Evolutionary conservation across 495 filamentous ascomycete genomes (phyloP).

Genomic region (Daldinia concentrica): DNA sequence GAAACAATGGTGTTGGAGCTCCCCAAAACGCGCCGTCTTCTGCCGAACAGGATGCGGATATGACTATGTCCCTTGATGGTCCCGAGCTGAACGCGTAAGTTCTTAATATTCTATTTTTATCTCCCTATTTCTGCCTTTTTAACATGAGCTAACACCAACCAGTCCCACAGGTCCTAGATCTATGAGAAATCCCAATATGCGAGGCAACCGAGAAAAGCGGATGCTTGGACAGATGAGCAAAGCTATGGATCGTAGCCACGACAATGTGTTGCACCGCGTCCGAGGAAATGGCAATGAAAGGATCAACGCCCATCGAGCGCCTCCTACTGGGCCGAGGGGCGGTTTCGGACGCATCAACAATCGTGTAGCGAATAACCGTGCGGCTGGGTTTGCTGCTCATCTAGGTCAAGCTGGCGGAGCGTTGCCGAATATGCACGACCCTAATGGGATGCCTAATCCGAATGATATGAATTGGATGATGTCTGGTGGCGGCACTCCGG

Average conservation of each 20-base stretch:
- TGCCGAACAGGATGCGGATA: constrained; percentile 66
- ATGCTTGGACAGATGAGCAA: constrained; percentile 89
- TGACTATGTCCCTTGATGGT: constrained; percentile 63
- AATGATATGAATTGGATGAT: constrained; percentile 58
- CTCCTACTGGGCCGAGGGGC: constrained; percentile 75
- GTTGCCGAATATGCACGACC: constrained; percentile 48
- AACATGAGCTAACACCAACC: constrained; percentile 43
- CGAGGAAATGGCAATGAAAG: constrained; percentile 77
- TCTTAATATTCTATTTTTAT: background rate
- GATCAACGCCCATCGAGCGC: constrained; percentile 78
- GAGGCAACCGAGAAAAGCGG: constrained; percentile 70
- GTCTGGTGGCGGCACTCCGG: constrained; percentile 58
- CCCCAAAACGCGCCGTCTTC: constrained; percentile 45
- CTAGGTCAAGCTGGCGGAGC: constrained; percentile 46
- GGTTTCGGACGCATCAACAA: constrained; percentile 59
- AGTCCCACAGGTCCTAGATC: constrained; percentile 96
- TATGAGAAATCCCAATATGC: constrained; percentile 77
- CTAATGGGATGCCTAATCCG: constrained; percentile 52
- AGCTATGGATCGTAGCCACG: constrained; percentile 79
- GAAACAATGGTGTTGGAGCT: constrained; percentile 22
- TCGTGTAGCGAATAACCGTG: constrained; percentile 59
- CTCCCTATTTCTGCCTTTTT: constrained; percentile 3
- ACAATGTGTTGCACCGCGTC: constrained; percentile 81
- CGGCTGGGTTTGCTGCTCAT: constrained; percentile 55
- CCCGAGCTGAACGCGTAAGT: constrained; percentile 76